Conservation (phyloP, 805 yeast genomes). For the Saturnispora ahearnii region DNA sequence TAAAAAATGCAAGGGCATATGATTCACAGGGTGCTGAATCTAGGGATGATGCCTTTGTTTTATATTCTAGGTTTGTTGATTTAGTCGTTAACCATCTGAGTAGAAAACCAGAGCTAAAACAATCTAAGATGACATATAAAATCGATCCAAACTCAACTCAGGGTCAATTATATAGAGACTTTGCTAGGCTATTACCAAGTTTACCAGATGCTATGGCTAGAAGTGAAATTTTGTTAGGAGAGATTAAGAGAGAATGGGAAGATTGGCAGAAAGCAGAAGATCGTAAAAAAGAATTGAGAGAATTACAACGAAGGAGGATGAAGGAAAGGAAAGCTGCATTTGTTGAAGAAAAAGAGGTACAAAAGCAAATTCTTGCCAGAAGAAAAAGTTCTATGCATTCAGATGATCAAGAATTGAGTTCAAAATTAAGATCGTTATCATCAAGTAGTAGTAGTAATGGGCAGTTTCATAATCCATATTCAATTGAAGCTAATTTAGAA, state of each 20-base stretch:
- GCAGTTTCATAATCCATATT: neutral
- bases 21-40: conserved; percentile 30
- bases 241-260: conserved; percentile 21
- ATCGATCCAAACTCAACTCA: conserved; percentile 16
- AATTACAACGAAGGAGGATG: conserved; percentile 17
- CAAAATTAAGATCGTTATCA: conserved; percentile 20
- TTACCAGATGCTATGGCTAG: conserved; percentile 25
- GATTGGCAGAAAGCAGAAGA: conserved; percentile 18
- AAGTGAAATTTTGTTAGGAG: conserved; percentile 23
- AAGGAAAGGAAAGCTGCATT: conserved; percentile 14
- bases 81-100: conserved; percentile 40
- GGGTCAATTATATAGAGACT: conserved; percentile 22
- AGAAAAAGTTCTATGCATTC: conserved; percentile 14
- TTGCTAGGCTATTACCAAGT: conserved; percentile 16
- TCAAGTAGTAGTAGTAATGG: conserved; percentile 8
- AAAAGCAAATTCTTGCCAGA: conserved; percentile 10
- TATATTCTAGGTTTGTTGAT: conserved; percentile 53
- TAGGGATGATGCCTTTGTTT: conserved; percentile 42
- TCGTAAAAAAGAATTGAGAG: conserved; percentile 15
- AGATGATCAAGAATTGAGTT: conserved; percentile 14
- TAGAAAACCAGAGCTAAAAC: conserved; percentile 36
- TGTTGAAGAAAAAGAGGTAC: conserved; percentile 9
- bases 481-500: conserved; percentile 4
- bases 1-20: conserved; percentile 40
- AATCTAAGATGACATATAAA: conserved; percentile 18